These are phyloP conservation scores for Corrigiola litoralis DNA, from an alignment of 179 eudicot species.

Conservation along the genomic window DNA sequence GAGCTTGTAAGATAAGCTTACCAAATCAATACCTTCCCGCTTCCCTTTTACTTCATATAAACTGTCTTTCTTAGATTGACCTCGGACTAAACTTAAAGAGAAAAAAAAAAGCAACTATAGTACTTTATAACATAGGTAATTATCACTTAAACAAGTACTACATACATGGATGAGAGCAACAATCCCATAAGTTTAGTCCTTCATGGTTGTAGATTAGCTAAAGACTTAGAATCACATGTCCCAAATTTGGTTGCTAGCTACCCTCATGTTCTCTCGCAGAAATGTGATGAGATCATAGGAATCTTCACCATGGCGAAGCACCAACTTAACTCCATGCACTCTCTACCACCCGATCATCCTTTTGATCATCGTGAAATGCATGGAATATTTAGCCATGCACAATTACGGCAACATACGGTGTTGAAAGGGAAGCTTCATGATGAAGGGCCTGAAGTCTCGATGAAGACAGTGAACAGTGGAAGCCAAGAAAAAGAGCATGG, in stretches of 20 bases:
- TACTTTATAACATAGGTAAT: neutral
- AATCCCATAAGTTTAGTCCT: constrained; percentile 8
- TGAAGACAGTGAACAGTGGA: neutral
- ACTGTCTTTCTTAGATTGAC: no score
- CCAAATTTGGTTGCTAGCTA: neutral
- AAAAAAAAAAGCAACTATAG: no score
- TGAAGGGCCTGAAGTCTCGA: neutral
- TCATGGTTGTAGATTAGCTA: constrained; percentile 25
- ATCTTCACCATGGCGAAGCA: constrained; percentile 12
- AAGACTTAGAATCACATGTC: constrained; percentile 16
- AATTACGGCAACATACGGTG: neutral
- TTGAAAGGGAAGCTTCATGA: constrained; percentile 10
- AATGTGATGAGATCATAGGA: constrained; percentile 22
- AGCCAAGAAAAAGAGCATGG: neutral
- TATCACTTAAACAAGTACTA: neutral
- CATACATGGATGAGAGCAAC: constrained; percentile 3
- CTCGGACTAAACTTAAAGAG: no score
- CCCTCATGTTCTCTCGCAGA: constrained; percentile 7
- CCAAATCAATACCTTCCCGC: neutral
- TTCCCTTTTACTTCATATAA: neutral
- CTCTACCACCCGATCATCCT: neutral
- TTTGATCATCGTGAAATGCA: neutral
- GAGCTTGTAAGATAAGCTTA: neutral
- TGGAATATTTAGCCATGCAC: neutral
- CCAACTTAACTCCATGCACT: neutral